Base-by-base conservation (phyloP, 345 rosid species). In the Salix brachista region DNA sequence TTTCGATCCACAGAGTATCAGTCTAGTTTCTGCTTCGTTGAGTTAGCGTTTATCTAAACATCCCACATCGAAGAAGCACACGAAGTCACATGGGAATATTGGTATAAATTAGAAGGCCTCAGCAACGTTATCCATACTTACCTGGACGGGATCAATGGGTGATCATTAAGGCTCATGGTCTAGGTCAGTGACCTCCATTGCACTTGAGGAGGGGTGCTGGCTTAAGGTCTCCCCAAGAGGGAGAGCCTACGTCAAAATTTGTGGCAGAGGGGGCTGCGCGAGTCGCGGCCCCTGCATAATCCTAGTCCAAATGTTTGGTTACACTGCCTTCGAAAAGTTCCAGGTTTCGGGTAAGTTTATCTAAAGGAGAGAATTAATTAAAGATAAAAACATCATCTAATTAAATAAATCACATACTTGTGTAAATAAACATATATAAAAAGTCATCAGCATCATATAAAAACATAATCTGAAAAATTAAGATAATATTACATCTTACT, bases 161-260 rank as follows among this genome's bases (percentile, higher is more conserved):
- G 80, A 77, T 77, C 80, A 23, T 0, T 4, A 70, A 74, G 58
- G 17, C 6, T n/a, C 54, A 76, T 67, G 69, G 71, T 76, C 75
- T 77, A 77, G 78, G 65, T 17, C 16, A 0, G 83, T 80, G 83
- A n/a, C 75, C 39, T 77, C 71, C 80, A 80, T 76, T 76, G 83
- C 77, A 80, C 77, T 1, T 1, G 0, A 0, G 70, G 83, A 72
- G 54, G 80, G 76, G 80, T 42, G 73, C 11, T 54, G 61, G 25
- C 46, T 69, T 72, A 78, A 75, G 80, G 83, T 80, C 86, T 80
- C 68, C 67, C 32, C 61, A 4, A 5, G 60, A 16, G 32, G 80
- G 77, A 77, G 84, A 81, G 82, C 82, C 82, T 80, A 75, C 82
- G 84, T 84, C 84, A 68, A 64, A 70, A 80, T 80, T 83, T 83